Conservation (phyloP, 139 green algal genomes). For the Astrephomene gubernaculifera region DNA sequence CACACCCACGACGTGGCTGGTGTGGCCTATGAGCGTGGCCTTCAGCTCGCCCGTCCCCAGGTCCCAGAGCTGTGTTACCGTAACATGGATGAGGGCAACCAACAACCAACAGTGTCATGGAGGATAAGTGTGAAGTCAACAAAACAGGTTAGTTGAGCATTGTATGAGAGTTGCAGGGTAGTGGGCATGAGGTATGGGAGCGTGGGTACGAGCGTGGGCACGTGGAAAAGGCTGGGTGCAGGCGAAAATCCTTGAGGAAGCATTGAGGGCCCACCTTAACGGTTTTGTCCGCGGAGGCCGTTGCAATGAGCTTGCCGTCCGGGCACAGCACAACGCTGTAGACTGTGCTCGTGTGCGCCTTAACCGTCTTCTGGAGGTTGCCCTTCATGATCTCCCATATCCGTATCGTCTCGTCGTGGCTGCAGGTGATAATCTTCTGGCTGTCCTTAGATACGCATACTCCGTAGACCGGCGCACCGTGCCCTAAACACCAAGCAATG, state of each 20-base stretch:
- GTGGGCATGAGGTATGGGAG: no score
- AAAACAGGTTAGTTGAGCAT: no score
- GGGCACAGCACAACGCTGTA: conserved; percentile 51
- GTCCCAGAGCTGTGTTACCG: conserved; percentile 60
- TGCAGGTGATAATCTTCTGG: conserved; percentile 49
- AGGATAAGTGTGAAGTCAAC: no score
- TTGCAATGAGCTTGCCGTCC: conserved; percentile 54
- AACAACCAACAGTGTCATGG: no score
- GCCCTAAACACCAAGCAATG: conserved; percentile 45
- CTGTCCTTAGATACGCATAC: conserved; percentile 58
- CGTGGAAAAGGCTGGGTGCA: no score
- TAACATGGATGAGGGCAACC: no score
- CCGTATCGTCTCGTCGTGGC: conserved; percentile 54
- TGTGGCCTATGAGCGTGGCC: conserved; percentile 55
- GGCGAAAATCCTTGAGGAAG: no score
- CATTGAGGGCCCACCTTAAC: conserved; percentile 28
- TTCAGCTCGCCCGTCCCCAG: conserved; percentile 38
- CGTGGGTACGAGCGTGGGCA: no score
- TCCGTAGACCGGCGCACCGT: conserved; percentile 50
- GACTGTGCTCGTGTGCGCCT: conserved; percentile 57
- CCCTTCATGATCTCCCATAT: conserved; percentile 59
- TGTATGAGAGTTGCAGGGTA: no score
- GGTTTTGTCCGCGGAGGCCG: conserved; percentile 53
- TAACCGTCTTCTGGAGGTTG: conserved; percentile 46
- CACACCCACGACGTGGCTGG: conserved; percentile 53